phyloP scores from a whole-genome alignment of 805 yeast genomes.

The Ogataea salicorniae region DNA sequence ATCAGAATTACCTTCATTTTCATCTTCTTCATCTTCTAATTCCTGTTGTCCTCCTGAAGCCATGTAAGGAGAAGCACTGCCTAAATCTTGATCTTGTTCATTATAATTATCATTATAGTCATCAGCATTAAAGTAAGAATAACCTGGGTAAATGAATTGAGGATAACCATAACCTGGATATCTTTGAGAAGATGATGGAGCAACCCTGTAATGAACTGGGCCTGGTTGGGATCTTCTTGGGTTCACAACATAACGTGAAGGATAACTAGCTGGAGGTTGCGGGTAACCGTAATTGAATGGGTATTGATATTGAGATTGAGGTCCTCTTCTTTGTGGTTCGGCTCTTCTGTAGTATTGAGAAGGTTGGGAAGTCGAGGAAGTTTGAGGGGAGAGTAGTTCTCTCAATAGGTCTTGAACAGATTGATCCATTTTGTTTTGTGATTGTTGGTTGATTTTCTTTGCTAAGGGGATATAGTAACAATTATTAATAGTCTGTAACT shows the following conservation, averaged over 20 bases:
- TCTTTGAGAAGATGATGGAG: neutral
- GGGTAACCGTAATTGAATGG: no score
- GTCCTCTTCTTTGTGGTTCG: slow-evolving; percentile 5
- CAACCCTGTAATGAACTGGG: neutral
- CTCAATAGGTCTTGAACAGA: slow-evolving; percentile 14
- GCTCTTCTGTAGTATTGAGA: neutral
- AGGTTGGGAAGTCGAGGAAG: neutral
- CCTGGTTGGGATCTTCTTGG: no score
- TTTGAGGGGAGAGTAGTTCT: slow-evolving; percentile 13
- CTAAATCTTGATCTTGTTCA: neutral
- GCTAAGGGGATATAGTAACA: neutral
- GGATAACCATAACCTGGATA: neutral
- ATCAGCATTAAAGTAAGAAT: slow-evolving; percentile 2
- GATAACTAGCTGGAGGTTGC: no score
- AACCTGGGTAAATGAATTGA: neutral
- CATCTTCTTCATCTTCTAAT: slow-evolving; percentile 7
- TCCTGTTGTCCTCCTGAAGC: neutral
- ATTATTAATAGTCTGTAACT: no score
- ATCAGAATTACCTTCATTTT: slow-evolving; percentile 1
- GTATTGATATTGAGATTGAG: neutral
- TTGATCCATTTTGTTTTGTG: slow-evolving; percentile 13
- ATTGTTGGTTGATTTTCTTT: neutral
- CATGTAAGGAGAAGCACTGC: neutral
- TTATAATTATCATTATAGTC: slow-evolving; percentile 1
- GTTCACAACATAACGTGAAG: no score